Percentiles rank a stretch among this genome's conserved stretches.
phyloP scores from a whole-genome alignment of 257 asterid species.

The Gentiana dahurica region DNA sequence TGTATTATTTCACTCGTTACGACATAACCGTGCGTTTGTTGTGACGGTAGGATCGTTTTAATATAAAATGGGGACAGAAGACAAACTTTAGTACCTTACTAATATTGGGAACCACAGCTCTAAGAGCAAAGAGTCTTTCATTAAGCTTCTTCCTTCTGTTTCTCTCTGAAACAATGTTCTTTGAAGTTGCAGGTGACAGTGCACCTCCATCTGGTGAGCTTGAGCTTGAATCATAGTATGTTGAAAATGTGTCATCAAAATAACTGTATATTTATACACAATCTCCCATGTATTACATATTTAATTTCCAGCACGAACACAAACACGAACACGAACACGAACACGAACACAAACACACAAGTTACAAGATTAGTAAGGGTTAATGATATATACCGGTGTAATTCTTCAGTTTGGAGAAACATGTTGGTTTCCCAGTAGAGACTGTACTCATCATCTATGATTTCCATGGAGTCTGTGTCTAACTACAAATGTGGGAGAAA shows the following conservation, averaged over 20 bases:
- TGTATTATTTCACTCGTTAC: too few species aligned
- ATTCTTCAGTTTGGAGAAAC: constrained; percentile 47
- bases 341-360: not conserved
- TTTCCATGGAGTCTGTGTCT: constrained; percentile 27
- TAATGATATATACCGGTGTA: constrained; percentile 33
- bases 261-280: constrained; percentile 19
- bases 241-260: constrained; percentile 41
- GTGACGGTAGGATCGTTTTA: too few species aligned
- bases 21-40: too few species aligned
- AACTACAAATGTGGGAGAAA: not conserved
- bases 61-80: too few species aligned
- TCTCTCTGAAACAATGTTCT: constrained; percentile 68
- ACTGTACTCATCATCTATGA: constrained; percentile 30
- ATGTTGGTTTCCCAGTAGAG: constrained; percentile 56
- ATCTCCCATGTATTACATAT: not conserved
- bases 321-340: not conserved
- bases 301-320: not conserved
- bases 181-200: constrained; percentile 41
- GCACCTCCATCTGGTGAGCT: constrained; percentile 35
- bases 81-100: constrained; percentile 36
- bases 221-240: constrained; percentile 63
- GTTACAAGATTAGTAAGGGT: not conserved
- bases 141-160: constrained; percentile 71
- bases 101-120: constrained; percentile 80
- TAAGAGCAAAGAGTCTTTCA: constrained; percentile 57